Evolutionary conservation across 2,329 filamentous ascomycete genomes (phyloP).

Genomic region (Aspergillus versicolor): DNA sequence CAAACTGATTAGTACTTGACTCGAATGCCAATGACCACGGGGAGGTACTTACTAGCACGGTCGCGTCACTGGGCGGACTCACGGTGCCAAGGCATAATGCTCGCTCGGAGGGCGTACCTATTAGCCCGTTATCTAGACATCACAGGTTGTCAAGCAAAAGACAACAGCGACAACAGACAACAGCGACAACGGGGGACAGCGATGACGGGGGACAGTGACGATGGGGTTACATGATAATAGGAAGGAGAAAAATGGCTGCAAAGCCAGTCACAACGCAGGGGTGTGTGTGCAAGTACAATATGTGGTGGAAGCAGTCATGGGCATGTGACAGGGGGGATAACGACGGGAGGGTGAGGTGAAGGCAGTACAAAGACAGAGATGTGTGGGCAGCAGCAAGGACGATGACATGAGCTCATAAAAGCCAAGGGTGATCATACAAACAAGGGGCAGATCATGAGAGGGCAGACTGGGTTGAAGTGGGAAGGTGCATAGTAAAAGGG

Average conservation of each 20-base stretch:
- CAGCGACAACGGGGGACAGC: too few relatives aligned
- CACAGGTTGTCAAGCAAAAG: not conserved
- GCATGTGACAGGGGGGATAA: not conserved
- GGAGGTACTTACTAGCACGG: not conserved
- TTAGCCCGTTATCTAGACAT: not conserved
- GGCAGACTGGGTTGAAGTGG: not conserved
- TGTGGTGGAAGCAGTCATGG: not conserved
- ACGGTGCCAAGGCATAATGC: not conserved
- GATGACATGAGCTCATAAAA: not conserved
- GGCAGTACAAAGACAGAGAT: not conserved
- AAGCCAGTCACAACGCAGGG: not conserved
- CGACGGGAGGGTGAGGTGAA: not conserved
- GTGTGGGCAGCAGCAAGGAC: not conserved
- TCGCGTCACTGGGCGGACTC: constrained; percentile 18
- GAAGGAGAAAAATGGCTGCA: not conserved
- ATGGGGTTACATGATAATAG: not conserved
- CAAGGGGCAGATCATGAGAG: not conserved
- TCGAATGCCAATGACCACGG: not conserved
- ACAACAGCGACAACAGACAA: not conserved
- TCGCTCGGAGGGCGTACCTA: not conserved
- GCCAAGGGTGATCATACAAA: not conserved
- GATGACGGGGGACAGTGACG: too few relatives aligned
- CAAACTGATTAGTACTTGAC: not conserved
- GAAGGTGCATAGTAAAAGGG: not conserved
- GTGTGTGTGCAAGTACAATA: too few relatives aligned